Evolutionary conservation across 2,329 filamentous ascomycete species (phyloP).

Genomic region (Alternaria solani): DNA sequence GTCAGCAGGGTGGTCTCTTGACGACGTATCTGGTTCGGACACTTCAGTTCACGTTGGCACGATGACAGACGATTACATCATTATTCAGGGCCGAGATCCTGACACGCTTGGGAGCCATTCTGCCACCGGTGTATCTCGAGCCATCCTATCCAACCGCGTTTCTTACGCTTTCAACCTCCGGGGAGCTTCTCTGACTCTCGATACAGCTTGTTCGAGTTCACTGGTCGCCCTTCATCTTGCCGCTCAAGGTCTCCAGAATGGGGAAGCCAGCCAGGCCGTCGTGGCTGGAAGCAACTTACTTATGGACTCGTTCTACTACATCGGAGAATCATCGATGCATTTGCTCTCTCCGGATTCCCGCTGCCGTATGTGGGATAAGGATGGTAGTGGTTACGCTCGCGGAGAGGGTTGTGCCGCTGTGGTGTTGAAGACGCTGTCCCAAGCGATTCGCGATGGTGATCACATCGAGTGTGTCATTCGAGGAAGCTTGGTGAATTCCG

Average conservation of each 20-base stretch:
- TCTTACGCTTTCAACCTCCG: background rate
- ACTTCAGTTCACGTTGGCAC: slow-evolving; percentile 39
- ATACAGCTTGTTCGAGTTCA: background rate
- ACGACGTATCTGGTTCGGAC: slow-evolving; percentile 28
- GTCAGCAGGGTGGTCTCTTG: slow-evolving; percentile 30
- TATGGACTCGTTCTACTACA: too few relatives aligned
- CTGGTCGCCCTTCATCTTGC: background rate
- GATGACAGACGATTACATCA: slow-evolving; percentile 28
- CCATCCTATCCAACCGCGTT: too few relatives aligned
- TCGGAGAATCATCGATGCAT: slow-evolving; percentile 8
- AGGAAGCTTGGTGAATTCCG: slow-evolving; percentile 49
- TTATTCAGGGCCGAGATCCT: background rate
- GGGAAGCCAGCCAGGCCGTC: background rate
- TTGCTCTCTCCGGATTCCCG: background rate
- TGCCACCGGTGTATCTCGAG: too few relatives aligned
- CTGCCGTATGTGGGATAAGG: too few relatives aligned
- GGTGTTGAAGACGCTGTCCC: too few relatives aligned
- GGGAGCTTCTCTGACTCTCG: background rate
- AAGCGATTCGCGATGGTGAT: slow-evolving; percentile 49
- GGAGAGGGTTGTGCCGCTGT: too few relatives aligned
- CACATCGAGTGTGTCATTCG: slow-evolving; percentile 53
- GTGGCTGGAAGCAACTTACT: slow-evolving; percentile 6
- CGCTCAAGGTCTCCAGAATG: too few relatives aligned
- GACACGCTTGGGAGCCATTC: too few relatives aligned
- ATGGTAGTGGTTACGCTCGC: too few relatives aligned